These are phyloP conservation scores for Trypanosoma cruzi DNA, from an alignment of 208 protist genomes.

Conservation along the genomic window DNA sequence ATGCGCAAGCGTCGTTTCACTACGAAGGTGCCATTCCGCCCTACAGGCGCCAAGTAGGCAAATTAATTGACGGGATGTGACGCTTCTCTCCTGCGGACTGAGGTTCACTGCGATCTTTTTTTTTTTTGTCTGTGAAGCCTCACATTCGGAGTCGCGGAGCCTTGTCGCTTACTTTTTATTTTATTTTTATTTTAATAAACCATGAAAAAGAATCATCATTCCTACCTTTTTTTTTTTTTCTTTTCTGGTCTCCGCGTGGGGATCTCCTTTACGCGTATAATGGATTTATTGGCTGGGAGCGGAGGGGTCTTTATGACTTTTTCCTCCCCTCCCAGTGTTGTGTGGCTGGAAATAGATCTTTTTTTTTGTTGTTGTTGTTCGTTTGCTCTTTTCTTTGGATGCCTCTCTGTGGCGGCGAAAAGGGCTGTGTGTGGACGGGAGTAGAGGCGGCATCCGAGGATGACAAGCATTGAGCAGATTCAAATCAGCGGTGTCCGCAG, in stretches of 20 bases:
- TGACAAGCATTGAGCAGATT: conserved; percentile 98
- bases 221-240: neutral
- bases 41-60: conserved; percentile 25
- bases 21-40: conserved; percentile 80
- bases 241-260: neutral
- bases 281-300: neutral
- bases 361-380: conserved; percentile 18
- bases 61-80: neutral
- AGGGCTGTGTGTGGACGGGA: neutral
- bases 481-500: conserved; percentile 97
- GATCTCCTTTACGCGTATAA: neutral
- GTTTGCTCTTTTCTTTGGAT: neutral
- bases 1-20: conserved; percentile 89
- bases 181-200: conserved; percentile 9
- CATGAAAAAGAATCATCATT: neutral
- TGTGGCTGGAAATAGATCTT: neutral
- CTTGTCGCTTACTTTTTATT: conserved; percentile 7
- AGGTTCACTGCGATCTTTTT: conserved; percentile 5
- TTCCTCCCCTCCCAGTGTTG: neutral
- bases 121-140: neutral
- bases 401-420: neutral
- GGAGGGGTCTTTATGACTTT: neutral
- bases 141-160: neutral
- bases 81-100: neutral
- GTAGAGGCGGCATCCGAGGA: conserved; percentile 26